Base-by-base conservation (phyloP, 495 filamentous ascomycete species). In the Lentithecium fluviatile region DNA sequence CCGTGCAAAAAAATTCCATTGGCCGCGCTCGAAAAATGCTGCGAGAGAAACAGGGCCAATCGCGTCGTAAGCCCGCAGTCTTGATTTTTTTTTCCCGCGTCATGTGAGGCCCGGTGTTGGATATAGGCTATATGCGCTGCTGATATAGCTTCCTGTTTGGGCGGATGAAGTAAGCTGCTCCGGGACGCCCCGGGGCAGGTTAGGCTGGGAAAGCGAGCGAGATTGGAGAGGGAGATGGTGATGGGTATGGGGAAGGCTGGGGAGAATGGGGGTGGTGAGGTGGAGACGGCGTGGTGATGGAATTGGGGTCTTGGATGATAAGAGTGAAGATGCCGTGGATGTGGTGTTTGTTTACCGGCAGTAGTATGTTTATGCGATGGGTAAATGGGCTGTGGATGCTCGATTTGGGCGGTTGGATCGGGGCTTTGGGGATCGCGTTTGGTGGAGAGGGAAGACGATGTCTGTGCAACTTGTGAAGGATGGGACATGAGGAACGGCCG, bases 111-210 rank as follows among this genome's bases (percentile, higher is more conserved):
- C n/a, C n/a, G n/a, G 40, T 43, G 38, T 10, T 24, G n/a, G n/a
- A 56, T 40, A 52, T 56, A 63, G 60, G 26, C 60, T 63, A 63
- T 63, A 63, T 63, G 60, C 52, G 52, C n/a, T 17, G 36, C 23
- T 63, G 60, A 63, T 63, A 63, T 63, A 63, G 52, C 42, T 54
- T 43, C 40, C 40, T 43, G 15, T 43, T 43, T 15, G 40, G 15
- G 15, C 40, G 40, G 15, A 43, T 20, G 5, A 13, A 43, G 13
- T 15, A 15, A 15, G 40, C 15, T n/a, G n/a, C n/a, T n/a, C n/a
- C n/a, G n/a, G n/a, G n/a, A n/a, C n/a, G n/a, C n/a, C n/a, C n/a
- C n/a, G n/a, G n/a, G n/a, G n/a, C n/a, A n/a, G n/a, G n/a, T 43
- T 15, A 13, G 15, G 15, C 40, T 4, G 15, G 15, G 3, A 3